Evolutionary conservation across 163 green algal species (phyloP).

Genomic region (Chlamydomonas reinhardtii): DNA sequence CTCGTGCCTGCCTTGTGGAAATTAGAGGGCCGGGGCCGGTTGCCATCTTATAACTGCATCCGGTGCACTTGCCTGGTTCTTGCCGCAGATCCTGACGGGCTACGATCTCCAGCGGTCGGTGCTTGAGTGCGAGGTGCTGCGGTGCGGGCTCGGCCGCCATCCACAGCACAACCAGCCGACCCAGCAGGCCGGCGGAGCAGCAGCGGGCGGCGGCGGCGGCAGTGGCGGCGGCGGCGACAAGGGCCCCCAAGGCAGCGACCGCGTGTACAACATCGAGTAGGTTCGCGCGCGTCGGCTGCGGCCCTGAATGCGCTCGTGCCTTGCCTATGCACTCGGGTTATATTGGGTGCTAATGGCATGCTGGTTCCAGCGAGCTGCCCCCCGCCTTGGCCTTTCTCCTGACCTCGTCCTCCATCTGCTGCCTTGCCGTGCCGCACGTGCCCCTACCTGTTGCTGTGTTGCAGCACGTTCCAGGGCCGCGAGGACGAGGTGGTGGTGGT

Average conservation of each 20-base stretch:
- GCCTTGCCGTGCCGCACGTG: no score
- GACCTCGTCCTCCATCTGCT: no score
- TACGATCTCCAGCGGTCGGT: slow-evolving; percentile 35
- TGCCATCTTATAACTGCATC: no score
- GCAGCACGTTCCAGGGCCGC: slow-evolving; percentile 42
- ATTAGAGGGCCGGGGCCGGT: no score
- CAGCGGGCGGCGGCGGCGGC: not conserved
- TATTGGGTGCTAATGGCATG: no score
- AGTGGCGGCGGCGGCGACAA: not conserved
- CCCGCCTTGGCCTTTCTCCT: no score
- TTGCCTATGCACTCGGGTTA: no score
- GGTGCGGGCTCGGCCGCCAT: not conserved
- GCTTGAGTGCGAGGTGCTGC: not conserved
- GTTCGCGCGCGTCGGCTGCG: not conserved
- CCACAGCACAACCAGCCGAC: not conserved
- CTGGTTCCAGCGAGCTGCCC: no score
- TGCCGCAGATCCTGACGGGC: slow-evolving; percentile 34
- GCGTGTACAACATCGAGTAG: slow-evolving; percentile 49
- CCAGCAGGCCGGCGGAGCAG: not conserved
- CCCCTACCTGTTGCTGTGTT: no score
- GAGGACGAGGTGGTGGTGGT: slow-evolving; percentile 40
- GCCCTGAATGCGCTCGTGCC: no score
- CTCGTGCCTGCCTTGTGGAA: no score
- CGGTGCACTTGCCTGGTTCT: no score
- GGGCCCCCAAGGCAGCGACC: not conserved